Conservation (phyloP, 768 basidiomycete species). For the Hypsizygus marmoreus region DNA sequence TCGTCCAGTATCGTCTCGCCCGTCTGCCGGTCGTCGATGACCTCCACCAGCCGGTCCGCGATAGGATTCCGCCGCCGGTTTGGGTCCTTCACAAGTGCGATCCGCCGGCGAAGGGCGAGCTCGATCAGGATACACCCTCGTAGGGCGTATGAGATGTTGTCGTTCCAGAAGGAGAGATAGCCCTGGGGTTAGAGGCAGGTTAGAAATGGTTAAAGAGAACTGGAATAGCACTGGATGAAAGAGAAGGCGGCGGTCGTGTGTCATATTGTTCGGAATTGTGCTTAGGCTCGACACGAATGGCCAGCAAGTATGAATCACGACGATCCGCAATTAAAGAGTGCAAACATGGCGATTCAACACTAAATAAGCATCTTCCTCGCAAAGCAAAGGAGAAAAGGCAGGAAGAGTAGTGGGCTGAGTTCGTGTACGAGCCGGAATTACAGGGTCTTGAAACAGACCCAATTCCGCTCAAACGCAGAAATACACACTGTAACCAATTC, state of each 20-base stretch:
- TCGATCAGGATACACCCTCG: constrained; percentile 98
- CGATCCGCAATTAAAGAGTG: too few relatives aligned
- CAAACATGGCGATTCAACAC: not conserved
- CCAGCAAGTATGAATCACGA: too few relatives aligned
- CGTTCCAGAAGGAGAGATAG: constrained; percentile 99
- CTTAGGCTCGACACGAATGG: too few relatives aligned
- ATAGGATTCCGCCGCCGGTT: constrained; percentile 72
- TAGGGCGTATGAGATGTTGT: constrained; percentile 98
- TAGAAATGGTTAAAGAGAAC: not conserved
- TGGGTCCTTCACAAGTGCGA: constrained; percentile 87
- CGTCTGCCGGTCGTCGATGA: constrained; percentile 89
- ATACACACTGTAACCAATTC: constrained; percentile 1
- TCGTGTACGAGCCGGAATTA: too few relatives aligned
- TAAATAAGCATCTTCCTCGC: too few relatives aligned
- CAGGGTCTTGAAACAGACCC: too few relatives aligned
- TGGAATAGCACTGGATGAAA: constrained; percentile 8
- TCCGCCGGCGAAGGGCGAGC: constrained; percentile 91
- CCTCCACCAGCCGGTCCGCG: constrained; percentile 84
- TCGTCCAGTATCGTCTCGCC: constrained; percentile 98
- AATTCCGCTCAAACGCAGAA: not conserved
- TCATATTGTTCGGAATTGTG: too few relatives aligned
- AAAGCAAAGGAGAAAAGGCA: not conserved
- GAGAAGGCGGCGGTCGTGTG: constrained; percentile 8
- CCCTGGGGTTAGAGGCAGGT: constrained; percentile 45
- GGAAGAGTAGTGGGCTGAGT: too few relatives aligned